Evolutionary conservation across 2,329 filamentous ascomycete genomes (phyloP), one percentile per base, ranked within the genome.

Genomic region (Chaetomium olivaceum): DNA sequence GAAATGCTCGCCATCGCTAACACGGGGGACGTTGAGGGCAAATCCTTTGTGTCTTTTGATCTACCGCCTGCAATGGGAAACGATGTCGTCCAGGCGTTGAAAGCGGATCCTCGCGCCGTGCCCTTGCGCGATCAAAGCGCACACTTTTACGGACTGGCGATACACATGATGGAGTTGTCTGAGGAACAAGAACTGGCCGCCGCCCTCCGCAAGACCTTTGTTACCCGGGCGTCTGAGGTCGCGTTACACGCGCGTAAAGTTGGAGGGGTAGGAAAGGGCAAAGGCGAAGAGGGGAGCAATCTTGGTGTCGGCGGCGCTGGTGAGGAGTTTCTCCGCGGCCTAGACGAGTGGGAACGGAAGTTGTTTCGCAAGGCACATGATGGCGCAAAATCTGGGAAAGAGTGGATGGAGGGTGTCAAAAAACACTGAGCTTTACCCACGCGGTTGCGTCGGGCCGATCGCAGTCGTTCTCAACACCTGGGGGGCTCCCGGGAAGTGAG

Each of bases 191-290:
- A 87, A 66, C 88, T 97, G 63, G 91, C 92, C 63, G 85, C 91
- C 69, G 87, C 95, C 23, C 76, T 94, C 71, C 83, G 86, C 63
- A 83, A 90, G 80, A 93, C 92, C 0, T 98, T 96, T 78, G 92
- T 93, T 70, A 84, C 86, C 58, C 84, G 95, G 57, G 91, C 93
- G 0, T 85, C 87, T 1, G 92, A 96, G 68, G 91, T 98, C 59
- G 91, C 91, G 6, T 87, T 98, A 74, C 92, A 97, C 75, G 94
- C 93, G 2, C 88, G 93, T 71, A 97, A 97, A 78, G 90, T 90
- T 3, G 87, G 89, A 11, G 89, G 90, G 16, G 89, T 78, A 74
- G 29, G 75, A 76, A 96, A 96, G 77, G 68, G 61, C 23, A 68
- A 70, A 55, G 65, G 67, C 29, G 72, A 71, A 11, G 89, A 90